A percentile compares a stretch with the other conserved stretches of the same genome.
phyloP scores from a whole-genome alignment of 163 green algal species.

The Coccomyxa subellipsoidea region DNA sequence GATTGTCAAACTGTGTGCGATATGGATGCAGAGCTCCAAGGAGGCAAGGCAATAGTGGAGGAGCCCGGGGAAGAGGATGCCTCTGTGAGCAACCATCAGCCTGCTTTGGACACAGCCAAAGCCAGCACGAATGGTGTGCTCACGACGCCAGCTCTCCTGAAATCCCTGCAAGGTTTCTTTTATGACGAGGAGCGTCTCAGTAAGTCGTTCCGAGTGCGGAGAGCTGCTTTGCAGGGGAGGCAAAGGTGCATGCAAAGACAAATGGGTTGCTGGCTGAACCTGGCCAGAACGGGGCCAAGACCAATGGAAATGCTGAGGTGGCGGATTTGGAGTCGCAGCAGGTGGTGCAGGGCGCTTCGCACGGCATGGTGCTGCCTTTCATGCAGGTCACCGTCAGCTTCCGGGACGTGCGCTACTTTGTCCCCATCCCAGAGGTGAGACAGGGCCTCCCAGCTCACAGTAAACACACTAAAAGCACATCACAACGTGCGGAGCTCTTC shows the following conservation, averaged over 20 bases:
- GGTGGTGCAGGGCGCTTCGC: not conserved
- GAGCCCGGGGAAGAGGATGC: not conserved
- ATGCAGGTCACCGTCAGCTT: slow-evolving; percentile 24
- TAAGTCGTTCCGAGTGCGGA: not conserved
- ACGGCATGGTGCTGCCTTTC: slow-evolving; percentile 31
- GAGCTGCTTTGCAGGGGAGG: not conserved
- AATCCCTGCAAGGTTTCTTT: too few relatives aligned
- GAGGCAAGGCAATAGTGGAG: not conserved
- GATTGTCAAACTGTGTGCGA: too few relatives aligned
- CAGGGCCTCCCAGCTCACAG: too few relatives aligned
- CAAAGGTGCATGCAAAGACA: not conserved
- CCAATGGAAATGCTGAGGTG: not conserved
- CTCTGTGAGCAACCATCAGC: not conserved
- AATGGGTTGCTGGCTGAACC: not conserved
- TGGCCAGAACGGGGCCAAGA: not conserved
- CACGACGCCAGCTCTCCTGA: too few relatives aligned
- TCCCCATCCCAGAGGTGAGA: slow-evolving; percentile 19
- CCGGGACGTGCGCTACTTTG: slow-evolving; percentile 29
- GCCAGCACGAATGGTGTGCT: not conserved
- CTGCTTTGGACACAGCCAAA: not conserved
- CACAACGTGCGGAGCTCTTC: too few relatives aligned
- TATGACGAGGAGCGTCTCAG: too few relatives aligned
- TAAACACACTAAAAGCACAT: too few relatives aligned
- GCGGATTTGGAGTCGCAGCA: not conserved
- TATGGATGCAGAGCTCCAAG: not conserved